phyloP scores from a whole-genome alignment of 2,329 filamentous ascomycete genomes.

The Madurella mycetomatis region DNA sequence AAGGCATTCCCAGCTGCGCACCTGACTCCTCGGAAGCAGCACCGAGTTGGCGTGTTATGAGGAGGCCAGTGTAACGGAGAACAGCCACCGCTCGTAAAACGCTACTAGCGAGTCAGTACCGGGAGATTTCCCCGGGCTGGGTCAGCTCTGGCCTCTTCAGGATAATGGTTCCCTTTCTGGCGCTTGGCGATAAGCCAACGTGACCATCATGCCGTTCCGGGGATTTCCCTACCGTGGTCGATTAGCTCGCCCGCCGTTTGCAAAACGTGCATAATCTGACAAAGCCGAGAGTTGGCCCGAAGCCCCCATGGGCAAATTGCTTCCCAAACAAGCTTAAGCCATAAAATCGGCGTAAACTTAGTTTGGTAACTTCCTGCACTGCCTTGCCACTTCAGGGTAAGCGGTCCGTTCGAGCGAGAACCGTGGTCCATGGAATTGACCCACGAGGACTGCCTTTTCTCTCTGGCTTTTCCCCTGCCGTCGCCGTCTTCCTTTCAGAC shows the following conservation, averaged over 20 bases:
- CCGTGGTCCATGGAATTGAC: background rate
- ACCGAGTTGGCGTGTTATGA: conserved; percentile 14
- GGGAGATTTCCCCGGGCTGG: conserved; percentile 21
- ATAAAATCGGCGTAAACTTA: no score
- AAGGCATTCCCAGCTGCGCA: conserved; percentile 21
- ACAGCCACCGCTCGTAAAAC: conserved; percentile 1
- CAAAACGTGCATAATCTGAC: conserved; percentile 20
- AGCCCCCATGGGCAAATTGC: background rate
- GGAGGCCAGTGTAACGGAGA: background rate
- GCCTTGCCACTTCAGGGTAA: conserved; percentile 13
- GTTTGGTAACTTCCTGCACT: background rate
- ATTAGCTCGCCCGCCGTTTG: conserved; percentile 20
- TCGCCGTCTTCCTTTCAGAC: no score
- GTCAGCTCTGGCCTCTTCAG: conserved; percentile 9
- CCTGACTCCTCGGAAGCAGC: conserved; percentile 23
- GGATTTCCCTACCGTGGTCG: conserved; percentile 19
- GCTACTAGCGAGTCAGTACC: conserved; percentile 6
- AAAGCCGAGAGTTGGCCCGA: conserved; percentile 12
- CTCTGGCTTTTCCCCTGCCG: background rate
- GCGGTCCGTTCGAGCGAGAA: conserved; percentile 19
- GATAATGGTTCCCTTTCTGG: conserved; percentile 18
- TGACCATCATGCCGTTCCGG: conserved; percentile 20
- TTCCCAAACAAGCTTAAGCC: conserved; percentile 11
- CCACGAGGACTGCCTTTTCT: background rate
- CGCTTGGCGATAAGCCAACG: conserved; percentile 12